Percentiles rank a stretch among this genome's conserved stretches.
Evolutionary conservation across 441 rosid species (phyloP).

Genomic region (Pelargonium fulgidum): DNA sequence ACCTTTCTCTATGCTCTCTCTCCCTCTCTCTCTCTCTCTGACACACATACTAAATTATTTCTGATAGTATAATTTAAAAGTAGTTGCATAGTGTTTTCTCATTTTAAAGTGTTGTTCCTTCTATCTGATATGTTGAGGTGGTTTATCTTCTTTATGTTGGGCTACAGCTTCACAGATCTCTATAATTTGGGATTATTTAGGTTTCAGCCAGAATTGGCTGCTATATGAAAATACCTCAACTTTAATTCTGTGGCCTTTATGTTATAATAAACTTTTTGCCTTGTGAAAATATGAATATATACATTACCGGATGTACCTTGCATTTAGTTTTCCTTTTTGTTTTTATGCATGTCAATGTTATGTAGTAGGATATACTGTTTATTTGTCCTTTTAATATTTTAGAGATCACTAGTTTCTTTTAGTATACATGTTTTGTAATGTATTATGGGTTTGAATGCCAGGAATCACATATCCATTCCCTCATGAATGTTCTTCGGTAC

Average conservation of each 20-base stretch:
- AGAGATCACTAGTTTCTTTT: neutral
- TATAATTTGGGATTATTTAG: too few relatives aligned
- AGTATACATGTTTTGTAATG: neutral
- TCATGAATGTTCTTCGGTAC: conserved; percentile 95
- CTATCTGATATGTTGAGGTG: neutral
- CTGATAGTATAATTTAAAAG: too few relatives aligned
- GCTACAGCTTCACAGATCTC: neutral
- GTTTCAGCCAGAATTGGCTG: neutral
- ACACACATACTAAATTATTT: too few relatives aligned
- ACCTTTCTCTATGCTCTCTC: neutral
- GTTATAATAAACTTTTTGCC: neutral
- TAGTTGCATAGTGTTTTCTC: neutral
- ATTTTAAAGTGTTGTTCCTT: neutral
- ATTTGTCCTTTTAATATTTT: neutral
- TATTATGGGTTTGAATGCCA: conserved; percentile 18
- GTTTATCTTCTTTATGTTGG: too few relatives aligned
- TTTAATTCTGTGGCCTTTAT: neutral
- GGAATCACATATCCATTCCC: conserved; percentile 93
- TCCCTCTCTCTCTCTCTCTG: neutral
- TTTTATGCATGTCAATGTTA: conserved; percentile 3
- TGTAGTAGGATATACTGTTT: neutral
- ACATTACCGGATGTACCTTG: neutral
- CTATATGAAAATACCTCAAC: neutral
- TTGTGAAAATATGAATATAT: neutral
- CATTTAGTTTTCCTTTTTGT: too few relatives aligned